Base-by-base conservation (phyloP, 208 protist species). In the Trypanosoma mega region DNA sequence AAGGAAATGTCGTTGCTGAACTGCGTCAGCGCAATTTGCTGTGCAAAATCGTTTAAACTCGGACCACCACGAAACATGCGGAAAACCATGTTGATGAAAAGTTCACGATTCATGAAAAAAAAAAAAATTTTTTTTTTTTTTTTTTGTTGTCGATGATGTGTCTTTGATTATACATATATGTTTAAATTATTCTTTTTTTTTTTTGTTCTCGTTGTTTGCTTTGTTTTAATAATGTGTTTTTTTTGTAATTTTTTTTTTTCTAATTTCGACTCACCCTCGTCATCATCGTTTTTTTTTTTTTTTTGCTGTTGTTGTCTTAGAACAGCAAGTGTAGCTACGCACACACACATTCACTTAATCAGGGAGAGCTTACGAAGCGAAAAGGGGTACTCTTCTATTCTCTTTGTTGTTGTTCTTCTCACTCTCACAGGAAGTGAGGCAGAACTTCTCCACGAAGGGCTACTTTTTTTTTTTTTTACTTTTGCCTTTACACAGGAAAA, bases 391-490 rank as follows among this genome's bases (percentile, higher is more conserved):
- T n/a, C n/a, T n/a, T n/a, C n/a, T n/a, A n/a, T n/a, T n/a, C n/a
- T n/a, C n/a, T n/a, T n/a, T n/a, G n/a, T n/a, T n/a, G n/a, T n/a
- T n/a, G n/a, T n/a, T n/a, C n/a, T n/a, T n/a, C n/a, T n/a, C n/a
- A n/a, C n/a, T n/a, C n/a, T n/a, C n/a, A n/a, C n/a, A n/a, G n/a
- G n/a, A n/a, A n/a, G n/a, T n/a, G n/a, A n/a, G n/a, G n/a, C n/a
- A n/a, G n/a, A n/a, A 30, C 45, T n/a, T 24, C 6, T 31, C 14
- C 14, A 14, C 14, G 45, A 50, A 14, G 6, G 23, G 6, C 9
- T 56, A 16, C 23, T 56, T 49, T 44, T 57, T 66, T 58, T 66
- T 37, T 55, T 52, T 24, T 33, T 18, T 16, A 33, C 27, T 16
- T 23, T 24, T 20, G 8, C 8, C 20, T 44, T 5, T 43, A 14